phyloP scores from a whole-genome alignment of 2,329 filamentous ascomycete species.

The Fusarium liriodendri region DNA sequence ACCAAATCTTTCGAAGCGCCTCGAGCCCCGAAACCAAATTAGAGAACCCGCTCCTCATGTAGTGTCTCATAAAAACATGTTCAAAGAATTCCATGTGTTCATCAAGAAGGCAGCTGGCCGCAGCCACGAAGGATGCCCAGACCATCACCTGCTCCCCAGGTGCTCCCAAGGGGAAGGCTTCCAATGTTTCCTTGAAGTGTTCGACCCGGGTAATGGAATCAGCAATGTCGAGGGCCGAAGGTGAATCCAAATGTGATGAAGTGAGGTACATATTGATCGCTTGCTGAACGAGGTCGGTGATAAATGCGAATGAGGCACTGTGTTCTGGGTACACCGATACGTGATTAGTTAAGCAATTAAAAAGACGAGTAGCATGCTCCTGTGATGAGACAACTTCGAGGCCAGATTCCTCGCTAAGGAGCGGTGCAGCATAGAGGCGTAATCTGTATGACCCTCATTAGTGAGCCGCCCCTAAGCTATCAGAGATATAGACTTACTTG shows the following conservation, averaged over 20 bases:
- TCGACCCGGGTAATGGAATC: slow-evolving; percentile 20
- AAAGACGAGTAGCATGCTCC: background rate
- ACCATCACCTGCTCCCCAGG: slow-evolving; percentile 31
- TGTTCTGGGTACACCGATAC: slow-evolving; percentile 79
- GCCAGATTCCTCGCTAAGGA: slow-evolving; percentile 13
- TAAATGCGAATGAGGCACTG: slow-evolving; percentile 75
- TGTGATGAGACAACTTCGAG: slow-evolving; percentile 12
- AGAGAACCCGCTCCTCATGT: slow-evolving; percentile 22
- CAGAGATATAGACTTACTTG: background rate
- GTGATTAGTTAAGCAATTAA: slow-evolving; percentile 9
- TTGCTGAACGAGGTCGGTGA: slow-evolving; percentile 85
- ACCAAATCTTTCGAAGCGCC: slow-evolving; percentile 21
- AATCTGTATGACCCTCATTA: background rate
- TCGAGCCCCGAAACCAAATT: slow-evolving; percentile 24
- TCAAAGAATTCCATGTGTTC: slow-evolving; percentile 32
- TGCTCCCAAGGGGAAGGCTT: slow-evolving; percentile 14
- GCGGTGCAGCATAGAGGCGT: slow-evolving; percentile 16
- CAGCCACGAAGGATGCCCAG: slow-evolving; percentile 34
- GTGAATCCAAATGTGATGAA: background rate
- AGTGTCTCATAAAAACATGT: slow-evolving; percentile 7
- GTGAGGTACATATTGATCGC: slow-evolving; percentile 83
- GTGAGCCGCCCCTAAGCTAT: background rate
- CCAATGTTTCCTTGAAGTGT: slow-evolving; percentile 29
- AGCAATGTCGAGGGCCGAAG: background rate
- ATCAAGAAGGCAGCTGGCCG: slow-evolving; percentile 19